Conservation (phyloP, 805 yeast species). For the Ogataea dorogensis region DNA sequence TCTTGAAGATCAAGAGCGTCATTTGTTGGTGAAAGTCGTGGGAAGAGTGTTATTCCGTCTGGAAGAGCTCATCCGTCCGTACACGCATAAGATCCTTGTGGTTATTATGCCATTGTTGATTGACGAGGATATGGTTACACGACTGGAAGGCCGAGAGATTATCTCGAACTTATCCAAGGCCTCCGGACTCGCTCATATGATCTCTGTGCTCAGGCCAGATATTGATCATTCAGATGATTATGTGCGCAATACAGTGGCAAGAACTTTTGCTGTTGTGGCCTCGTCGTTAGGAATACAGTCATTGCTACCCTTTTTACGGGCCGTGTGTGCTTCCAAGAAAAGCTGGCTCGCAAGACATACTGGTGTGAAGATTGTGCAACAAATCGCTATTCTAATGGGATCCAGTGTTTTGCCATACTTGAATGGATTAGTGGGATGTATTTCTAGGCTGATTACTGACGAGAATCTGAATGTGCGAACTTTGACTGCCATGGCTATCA, state of each 20-base stretch:
- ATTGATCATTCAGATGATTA: slow-evolving; percentile 81
- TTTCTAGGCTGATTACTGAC: slow-evolving; percentile 59
- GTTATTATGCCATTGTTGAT: slow-evolving; percentile 78
- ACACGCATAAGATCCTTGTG: slow-evolving; percentile 64
- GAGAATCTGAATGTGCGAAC: slow-evolving; percentile 66
- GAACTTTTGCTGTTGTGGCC: slow-evolving; percentile 82
- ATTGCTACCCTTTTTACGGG: slow-evolving; percentile 75
- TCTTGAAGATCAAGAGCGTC: slow-evolving; percentile 80
- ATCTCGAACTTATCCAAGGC: slow-evolving; percentile 73
- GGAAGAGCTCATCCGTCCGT: slow-evolving; percentile 67
- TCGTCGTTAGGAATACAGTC: slow-evolving; percentile 70
- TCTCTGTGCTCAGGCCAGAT: slow-evolving; percentile 77
- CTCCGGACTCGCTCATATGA: slow-evolving; percentile 78
- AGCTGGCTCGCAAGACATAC: slow-evolving; percentile 84
- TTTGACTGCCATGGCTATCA: slow-evolving; percentile 67
- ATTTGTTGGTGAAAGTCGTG: slow-evolving; percentile 71
- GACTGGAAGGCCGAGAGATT: slow-evolving; percentile 78
- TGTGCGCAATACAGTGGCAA: slow-evolving; percentile 70
- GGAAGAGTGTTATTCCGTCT: slow-evolving; percentile 67
- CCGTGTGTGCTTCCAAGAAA: slow-evolving; percentile 73
- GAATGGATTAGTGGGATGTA: slow-evolving; percentile 59
- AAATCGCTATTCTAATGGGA: slow-evolving; percentile 66
- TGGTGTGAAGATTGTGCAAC: slow-evolving; percentile 75
- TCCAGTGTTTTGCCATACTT: slow-evolving; percentile 74
- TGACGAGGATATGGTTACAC: slow-evolving; percentile 73